Evolutionary conservation across 2,329 filamentous ascomycete species (phyloP), one percentile per base, ranked within the genome.

Genomic region (Verticillium dahliae): DNA sequence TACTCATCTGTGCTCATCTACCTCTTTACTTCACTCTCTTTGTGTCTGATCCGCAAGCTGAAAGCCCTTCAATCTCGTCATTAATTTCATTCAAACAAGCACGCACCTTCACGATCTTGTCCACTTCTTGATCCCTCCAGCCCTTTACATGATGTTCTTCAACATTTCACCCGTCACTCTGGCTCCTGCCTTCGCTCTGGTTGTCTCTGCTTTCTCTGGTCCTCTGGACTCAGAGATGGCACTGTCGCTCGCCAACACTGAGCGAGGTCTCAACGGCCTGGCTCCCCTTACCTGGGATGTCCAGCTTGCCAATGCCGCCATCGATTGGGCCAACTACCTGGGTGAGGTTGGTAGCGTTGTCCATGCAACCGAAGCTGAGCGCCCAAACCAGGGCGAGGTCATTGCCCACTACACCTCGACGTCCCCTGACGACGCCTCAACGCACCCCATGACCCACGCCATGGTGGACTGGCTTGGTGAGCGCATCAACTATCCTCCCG

Each of bases 271-370:
- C 22, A 39, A 58, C 27, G 57, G 27, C 4, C 37, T 58, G n/a
- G 13, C 13, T 7, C 39, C 57, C 14, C 31, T 58, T 15, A 31
- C 14, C 39, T 75, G 70, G 74, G 70, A 69, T 60, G 60, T 67
- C 15, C 67, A 69, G 54, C 64, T 76, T 15, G 69, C 68, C 10
- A 63, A 69, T 37, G 73, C 72, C 56, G 73, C 74, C 31, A 69
- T 71, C 57, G 70, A 68, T 34, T 76, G 72, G 74, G 74, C 72
- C 14, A 69, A 71, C 55, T 65, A 72, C 41, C 72, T 76, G 67
- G 73, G 67, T 9, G 15, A 54, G 2, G 66, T 68, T 15, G 69
- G 67, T 6, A 62, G 63, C n/a, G 67, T 75, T 60, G 63, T 68
- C 50, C 74, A 75, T 59, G 70, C 73, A 4, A 66, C 70, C 10